Percentiles rank a stretch among this genome's conserved stretches.
These are phyloP conservation scores for Prillingera fragicola DNA, from an alignment of 1,284 basidiomycete genomes.

Conservation along the genomic window DNA sequence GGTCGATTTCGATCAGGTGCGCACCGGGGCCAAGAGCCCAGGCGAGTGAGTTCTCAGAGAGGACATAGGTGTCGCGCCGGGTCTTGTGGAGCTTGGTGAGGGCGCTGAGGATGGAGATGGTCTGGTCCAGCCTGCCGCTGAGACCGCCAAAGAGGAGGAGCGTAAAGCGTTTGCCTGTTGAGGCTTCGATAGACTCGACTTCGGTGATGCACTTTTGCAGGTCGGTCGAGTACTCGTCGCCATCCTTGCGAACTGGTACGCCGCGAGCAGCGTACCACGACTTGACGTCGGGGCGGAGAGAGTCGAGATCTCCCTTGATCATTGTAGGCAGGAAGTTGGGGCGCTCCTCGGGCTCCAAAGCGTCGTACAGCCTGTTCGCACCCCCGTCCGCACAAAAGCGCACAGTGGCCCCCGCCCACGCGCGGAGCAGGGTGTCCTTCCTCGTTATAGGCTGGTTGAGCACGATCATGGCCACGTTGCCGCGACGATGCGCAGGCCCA, in stretches of 20 bases:
- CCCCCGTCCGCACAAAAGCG: constrained; percentile 84
- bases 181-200: constrained; percentile 55
- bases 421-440: constrained; percentile 55
- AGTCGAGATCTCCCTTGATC: constrained; percentile 92
- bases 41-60: constrained; percentile 80
- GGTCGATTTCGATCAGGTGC: constrained; percentile 70
- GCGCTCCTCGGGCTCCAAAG: constrained; percentile 46
- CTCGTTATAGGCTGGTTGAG: constrained; percentile 79
- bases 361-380: constrained; percentile 77
- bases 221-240: constrained; percentile 80
- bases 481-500: too few relatives aligned
- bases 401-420: constrained; percentile 61
- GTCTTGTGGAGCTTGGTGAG: constrained; percentile 71
- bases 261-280: constrained; percentile 65
- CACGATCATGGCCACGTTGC: constrained; percentile 63
- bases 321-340: constrained; percentile 64
- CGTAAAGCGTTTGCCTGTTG: constrained; percentile 54
- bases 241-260: constrained; percentile 63
- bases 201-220: constrained; percentile 82
- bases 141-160: constrained; percentile 83
- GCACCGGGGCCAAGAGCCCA: constrained; percentile 83
- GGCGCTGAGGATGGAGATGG: constrained; percentile 79
- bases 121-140: constrained; percentile 87
- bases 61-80: constrained; percentile 61
- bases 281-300: constrained; percentile 67